Evolutionary conservation across 2,329 filamentous ascomycete genomes (phyloP).

Genomic region (Microdochium paspali): DNA sequence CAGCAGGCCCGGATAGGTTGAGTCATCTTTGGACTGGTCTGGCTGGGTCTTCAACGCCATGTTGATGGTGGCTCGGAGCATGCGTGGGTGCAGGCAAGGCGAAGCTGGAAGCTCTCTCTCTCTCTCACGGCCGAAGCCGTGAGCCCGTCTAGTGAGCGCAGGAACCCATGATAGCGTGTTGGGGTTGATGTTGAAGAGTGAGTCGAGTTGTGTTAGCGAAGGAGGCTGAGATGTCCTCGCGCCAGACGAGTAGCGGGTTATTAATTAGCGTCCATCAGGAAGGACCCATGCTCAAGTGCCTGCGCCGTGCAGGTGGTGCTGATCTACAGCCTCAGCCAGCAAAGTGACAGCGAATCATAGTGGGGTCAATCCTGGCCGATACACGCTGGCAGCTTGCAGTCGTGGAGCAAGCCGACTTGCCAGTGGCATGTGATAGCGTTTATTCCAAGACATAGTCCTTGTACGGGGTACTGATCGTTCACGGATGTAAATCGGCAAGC

Average conservation of each 20-base stretch:
- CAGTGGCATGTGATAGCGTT: too few relatives aligned
- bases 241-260: background rate
- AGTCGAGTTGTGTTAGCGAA: background rate
- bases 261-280: background rate
- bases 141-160: constrained; percentile 1
- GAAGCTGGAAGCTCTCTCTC: background rate
- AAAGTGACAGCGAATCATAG: background rate
- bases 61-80: background rate
- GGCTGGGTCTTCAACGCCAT: background rate
- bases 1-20: constrained; percentile 42
- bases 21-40: constrained; percentile 30
- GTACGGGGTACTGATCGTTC: too few relatives aligned
- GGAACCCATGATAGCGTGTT: background rate
- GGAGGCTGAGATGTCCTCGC: background rate
- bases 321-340: background rate
- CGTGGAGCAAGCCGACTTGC: too few relatives aligned
- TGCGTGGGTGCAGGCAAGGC: background rate
- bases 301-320: background rate
- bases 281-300: too few relatives aligned
- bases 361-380: background rate
- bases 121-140: constrained; percentile 1
- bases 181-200: background rate
- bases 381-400: background rate
- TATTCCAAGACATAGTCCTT: too few relatives aligned
- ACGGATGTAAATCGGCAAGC: too few relatives aligned